Conservation (phyloP, 2,329 filamentous ascomycete genomes). For the Fusarium subglutinans region DNA sequence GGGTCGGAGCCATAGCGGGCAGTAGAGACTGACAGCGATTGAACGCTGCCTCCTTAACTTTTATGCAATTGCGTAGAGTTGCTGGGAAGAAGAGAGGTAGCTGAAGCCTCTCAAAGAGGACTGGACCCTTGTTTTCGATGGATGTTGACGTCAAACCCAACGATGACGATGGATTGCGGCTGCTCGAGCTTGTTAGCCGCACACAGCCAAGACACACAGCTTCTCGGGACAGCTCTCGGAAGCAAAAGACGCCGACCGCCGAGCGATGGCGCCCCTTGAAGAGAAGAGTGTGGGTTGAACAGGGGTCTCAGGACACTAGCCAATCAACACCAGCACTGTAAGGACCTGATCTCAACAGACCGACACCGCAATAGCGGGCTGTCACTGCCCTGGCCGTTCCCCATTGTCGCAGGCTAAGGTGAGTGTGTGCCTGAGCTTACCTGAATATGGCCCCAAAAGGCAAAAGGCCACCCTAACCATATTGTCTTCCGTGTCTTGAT, state of each 20-base stretch:
- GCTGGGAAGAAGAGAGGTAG: conserved; percentile 1
- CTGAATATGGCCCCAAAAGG: conserved; percentile 27
- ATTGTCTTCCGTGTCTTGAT: not conserved
- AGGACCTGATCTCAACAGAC: not conserved
- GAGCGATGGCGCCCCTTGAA: not conserved
- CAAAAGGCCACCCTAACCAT: conserved; percentile 41
- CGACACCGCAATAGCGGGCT: conserved; percentile 31
- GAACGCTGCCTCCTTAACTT: conserved; percentile 21
- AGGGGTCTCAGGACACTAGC: not conserved
- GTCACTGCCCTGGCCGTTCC: not conserved
- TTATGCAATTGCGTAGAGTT: conserved; percentile 8
- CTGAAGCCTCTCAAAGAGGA: conserved; percentile 8
- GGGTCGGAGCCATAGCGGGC: conserved; percentile 46
- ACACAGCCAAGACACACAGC: conserved; percentile 33
- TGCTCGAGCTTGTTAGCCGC: conserved; percentile 34
- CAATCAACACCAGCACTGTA: conserved; percentile 11
- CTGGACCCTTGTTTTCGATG: conserved; percentile 26
- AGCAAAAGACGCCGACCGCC: conserved; percentile 37
- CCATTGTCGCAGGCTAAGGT: conserved; percentile 16
- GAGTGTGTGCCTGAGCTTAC: conserved; percentile 26
- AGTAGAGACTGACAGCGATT: conserved; percentile 21
- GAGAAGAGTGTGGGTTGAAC: not conserved
- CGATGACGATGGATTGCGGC: conserved; percentile 40
- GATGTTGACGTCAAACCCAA: conserved; percentile 39
- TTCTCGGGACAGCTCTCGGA: conserved; percentile 22